Evolutionary conservation across 208 protist genomes (phyloP), one percentile per base, ranked within the genome.

Genomic region (Porcisia deanei): DNA sequence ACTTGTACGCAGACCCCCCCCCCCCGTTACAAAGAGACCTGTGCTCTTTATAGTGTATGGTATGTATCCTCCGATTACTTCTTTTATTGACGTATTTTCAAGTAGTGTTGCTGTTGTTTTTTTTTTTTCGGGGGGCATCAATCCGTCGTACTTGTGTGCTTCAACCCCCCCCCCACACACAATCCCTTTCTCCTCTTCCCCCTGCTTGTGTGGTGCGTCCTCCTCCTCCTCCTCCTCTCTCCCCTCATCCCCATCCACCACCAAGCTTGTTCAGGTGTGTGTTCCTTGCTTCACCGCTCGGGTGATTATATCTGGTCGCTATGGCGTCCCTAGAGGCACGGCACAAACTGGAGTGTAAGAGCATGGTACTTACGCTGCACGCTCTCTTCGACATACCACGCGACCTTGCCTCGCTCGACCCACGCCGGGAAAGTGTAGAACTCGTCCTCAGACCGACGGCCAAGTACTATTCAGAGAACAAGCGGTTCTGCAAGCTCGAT

Each of bases 361-460:
- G 81, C 61, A 75, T 87, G 68, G 34, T 85, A 39, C 74, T 94
- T 20, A 87, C 73, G 37, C 63, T 94, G 34, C 86, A 94, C 73
- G 67, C 75, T 3, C 58, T 95, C 25, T 90, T 90, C 43, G 81
- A 90, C 65, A 86, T 95, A 58, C 91, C 91, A n/a, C 76, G 74
- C 16, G 82, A 78, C 18, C 81, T 95, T 77, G 74, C 80, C 71
- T 82, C 86, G n/a, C 64, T 90, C 1, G 74, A 91, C 54, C 75
- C 85, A 14, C 77, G 55, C 1, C 68, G 76, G 14, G 86, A 85
- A 58, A 71, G 76, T 22, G 66, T 91, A 18, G 87, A 93, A 45
- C 55, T 95, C 41, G 86, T 95, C 12, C 65, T 93, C 30, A 68
- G 76, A 66, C 83, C 87, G 12, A 76, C 80, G 45, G 85, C 88